Evolutionary conservation across 2,329 filamentous ascomycete species (phyloP), one percentile per base, ranked within the genome.

Genomic region (Aspergillus persii): DNA sequence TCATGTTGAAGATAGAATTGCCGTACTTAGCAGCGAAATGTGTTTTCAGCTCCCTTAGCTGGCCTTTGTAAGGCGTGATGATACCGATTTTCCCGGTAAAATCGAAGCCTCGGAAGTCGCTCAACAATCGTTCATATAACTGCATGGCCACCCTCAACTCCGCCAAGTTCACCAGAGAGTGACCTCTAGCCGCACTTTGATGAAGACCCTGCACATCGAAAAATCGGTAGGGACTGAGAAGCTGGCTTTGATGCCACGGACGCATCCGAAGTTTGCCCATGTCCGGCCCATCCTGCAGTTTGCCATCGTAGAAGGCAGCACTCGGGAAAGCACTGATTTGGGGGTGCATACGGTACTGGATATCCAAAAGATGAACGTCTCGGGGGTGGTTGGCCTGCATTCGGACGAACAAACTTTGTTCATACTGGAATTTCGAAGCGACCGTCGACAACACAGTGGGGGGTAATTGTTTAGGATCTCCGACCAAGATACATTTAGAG

Each of bases 281-380:
- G 65, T 90, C 85, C 61, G 84, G 84, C 27, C 96, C 95, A 74
- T 99, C 92, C 63, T 93, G 81, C 9, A 99, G 85, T 63, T 87
- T 86, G 30, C 91, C 87, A 71, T 98, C 92, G 77, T 99, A 99
- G 78, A 99, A 99, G 54, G 93, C 89, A 66, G 84, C 81, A 74
- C 92, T 96, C 1, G 96, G 95, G 74, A 97, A 99, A 54, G 81
- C 76, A 75, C 92, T 96, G 73, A 99, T 99, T 66, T 95, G 91
- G 0, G 96, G 95, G 77, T 99, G 95, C 96, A 99, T 99, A 77
- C 95, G 95, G 74, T 99, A 99, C 72, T 99, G 95, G 57, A 90
- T 95, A 71, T 98, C 94, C n/a, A 99, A 86, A 29, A 99, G 83
- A 79, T 99, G 94, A 15, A 99, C 88, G 64, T 96, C 89, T 33